Conservation (phyloP, 768 basidiomycete genomes). For the Russula virescens region DNA sequence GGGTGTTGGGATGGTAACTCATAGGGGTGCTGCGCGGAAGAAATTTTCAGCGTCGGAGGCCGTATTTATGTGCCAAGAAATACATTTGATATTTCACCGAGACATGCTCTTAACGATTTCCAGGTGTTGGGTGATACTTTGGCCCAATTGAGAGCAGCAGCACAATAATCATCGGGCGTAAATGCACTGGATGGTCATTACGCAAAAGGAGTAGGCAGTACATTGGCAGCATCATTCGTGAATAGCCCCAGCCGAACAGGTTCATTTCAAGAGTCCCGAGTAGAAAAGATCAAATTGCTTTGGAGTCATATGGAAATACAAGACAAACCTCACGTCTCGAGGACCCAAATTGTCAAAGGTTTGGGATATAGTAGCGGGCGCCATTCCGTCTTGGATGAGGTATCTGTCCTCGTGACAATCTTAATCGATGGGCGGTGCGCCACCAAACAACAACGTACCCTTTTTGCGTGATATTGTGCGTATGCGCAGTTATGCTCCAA, state of each 20-base stretch:
- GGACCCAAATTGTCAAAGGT: background rate
- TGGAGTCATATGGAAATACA: too few species aligned
- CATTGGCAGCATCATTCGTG: background rate
- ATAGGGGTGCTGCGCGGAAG: too few species aligned
- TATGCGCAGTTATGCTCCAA: conserved; percentile 62
- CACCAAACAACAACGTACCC: conserved; percentile 46
- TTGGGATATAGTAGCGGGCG: background rate
- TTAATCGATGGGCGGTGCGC: conserved; percentile 16
- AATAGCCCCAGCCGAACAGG: background rate
- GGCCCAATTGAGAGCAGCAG: conserved; percentile 9
- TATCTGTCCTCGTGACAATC: conserved; percentile 42
- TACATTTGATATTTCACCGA: too few species aligned
- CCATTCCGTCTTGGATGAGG: conserved; percentile 51
- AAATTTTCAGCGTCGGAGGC: too few species aligned
- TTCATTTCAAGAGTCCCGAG: background rate
- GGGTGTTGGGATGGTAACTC: too few species aligned
- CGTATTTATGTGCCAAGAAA: too few species aligned
- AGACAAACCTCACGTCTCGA: conserved; percentile 1
- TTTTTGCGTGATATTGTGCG: conserved; percentile 70
- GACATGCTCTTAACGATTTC: too few species aligned
- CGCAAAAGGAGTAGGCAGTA: too few species aligned
- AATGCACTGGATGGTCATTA: conserved; percentile 9
- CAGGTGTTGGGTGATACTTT: too few species aligned
- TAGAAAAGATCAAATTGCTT: too few species aligned
- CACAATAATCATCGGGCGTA: background rate